These are phyloP conservation scores for Nigrospora oryzae DNA, from an alignment of 2,329 filamentous ascomycete genomes.

Conservation along the genomic window DNA sequence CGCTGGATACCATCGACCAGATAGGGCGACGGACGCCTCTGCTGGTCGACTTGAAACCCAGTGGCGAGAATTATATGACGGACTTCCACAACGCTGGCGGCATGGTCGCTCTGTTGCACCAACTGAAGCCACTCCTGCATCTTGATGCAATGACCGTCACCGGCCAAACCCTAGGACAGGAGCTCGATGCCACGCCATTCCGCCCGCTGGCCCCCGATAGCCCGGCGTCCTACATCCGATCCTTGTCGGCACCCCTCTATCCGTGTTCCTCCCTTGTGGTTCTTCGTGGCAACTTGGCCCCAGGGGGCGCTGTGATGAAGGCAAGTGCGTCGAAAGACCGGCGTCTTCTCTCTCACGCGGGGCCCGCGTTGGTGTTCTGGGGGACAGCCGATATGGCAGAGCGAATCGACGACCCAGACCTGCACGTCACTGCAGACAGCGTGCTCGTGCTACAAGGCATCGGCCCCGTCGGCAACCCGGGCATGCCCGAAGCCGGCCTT, in stretches of 20 bases:
- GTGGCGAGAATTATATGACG: slow-evolving; percentile 79
- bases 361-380: slow-evolving; percentile 54
- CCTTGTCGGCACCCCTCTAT: slow-evolving; percentile 59
- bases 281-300: slow-evolving; percentile 74
- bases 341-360: slow-evolving; percentile 35
- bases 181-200: slow-evolving; percentile 61
- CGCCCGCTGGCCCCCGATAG: slow-evolving; percentile 32
- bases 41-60: slow-evolving; percentile 79
- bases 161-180: slow-evolving; percentile 73
- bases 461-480: slow-evolving; percentile 80
- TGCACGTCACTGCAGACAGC: slow-evolving; percentile 51
- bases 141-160: slow-evolving; percentile 76
- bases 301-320: slow-evolving; percentile 78
- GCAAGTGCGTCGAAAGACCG: slow-evolving; percentile 81
- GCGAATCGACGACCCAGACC: slow-evolving; percentile 45
- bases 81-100: slow-evolving; percentile 87
- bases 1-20: slow-evolving; percentile 69
- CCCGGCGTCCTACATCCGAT: slow-evolving; percentile 47
- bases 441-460: slow-evolving; percentile 84
- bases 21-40: slow-evolving; percentile 72
- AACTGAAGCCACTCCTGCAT: slow-evolving; percentile 68
- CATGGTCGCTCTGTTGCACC: slow-evolving; percentile 71
- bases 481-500: slow-evolving; percentile 79
- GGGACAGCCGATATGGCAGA: slow-evolving; percentile 68
- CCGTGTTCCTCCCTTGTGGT: slow-evolving; percentile 73